phyloP scores from a whole-genome alignment of 1,139 yeast genomes.

The Torulaspora globosa region DNA sequence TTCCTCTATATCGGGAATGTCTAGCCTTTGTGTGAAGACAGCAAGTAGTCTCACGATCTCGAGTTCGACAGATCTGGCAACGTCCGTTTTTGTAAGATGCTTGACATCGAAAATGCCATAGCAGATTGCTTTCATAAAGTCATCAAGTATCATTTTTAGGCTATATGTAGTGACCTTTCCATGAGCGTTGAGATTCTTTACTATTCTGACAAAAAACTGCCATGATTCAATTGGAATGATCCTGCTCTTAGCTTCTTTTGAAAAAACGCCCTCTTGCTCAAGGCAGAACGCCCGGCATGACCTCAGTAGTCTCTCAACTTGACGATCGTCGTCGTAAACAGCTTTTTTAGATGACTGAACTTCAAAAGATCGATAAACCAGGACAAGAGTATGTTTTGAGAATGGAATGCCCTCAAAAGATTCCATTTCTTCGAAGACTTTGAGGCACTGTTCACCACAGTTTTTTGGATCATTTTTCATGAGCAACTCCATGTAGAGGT shows the following conservation, averaged over 20 bases:
- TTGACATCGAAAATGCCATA: slow-evolving; percentile 13
- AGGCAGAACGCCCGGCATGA: slow-evolving; percentile 18
- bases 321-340: slow-evolving; percentile 12
- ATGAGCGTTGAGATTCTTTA: slow-evolving; percentile 12
- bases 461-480: slow-evolving; percentile 20
- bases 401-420: slow-evolving; percentile 12
- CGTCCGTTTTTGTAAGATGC: slow-evolving; percentile 5
- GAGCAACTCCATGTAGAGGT: slow-evolving; percentile 20
- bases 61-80: slow-evolving; percentile 22
- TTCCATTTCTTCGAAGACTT: slow-evolving; percentile 20
- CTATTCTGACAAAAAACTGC: slow-evolving; percentile 19
- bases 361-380: slow-evolving; percentile 26
- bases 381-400: slow-evolving; percentile 18
- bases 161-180: slow-evolving; percentile 7
- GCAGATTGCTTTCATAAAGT: slow-evolving; percentile 19
- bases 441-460: slow-evolving; percentile 22
- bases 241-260: slow-evolving; percentile 11
- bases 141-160: slow-evolving; percentile 17
- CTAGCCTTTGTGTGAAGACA: slow-evolving; percentile 16
- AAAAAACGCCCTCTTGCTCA: slow-evolving; percentile 15
- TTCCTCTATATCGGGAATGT: slow-evolving; percentile 11
- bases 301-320: slow-evolving; percentile 12
- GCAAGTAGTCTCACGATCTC: slow-evolving; percentile 28
- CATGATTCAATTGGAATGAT: slow-evolving; percentile 18
- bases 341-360: slow-evolving; percentile 23